Base-by-base conservation (phyloP, 208 protist species). In the Jaenimonas drosophilae region DNA sequence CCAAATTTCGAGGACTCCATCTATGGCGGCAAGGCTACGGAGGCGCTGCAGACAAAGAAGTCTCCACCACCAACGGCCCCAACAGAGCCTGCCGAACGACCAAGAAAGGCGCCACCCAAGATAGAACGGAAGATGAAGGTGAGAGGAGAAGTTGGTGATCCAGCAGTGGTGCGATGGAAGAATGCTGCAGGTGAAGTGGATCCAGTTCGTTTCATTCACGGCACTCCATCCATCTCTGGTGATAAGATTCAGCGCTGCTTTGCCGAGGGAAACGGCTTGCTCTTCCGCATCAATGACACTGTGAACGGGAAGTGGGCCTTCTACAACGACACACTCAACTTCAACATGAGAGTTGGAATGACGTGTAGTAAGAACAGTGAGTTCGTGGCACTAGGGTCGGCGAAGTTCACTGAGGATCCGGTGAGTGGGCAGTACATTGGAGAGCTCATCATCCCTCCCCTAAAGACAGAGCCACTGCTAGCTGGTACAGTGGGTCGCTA, bases 251-350 rank as follows among this genome's bases (percentile, higher is more conserved):
- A 38, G 17, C n/a, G 21, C 4, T 64, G 54, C 41, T 69, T 69
- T 48, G 9, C 46, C 2, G 47, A 84, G 30, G 69, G 71, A n/a
- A 85, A 85, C 45, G 79, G 75, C 1, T 39, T 80, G 1, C 53
- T 89, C 17, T 89, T 84, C 55, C 75, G 79, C 39, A 79, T 89
- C 28, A 69, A 82, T 32, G 82, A 89, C 57, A 59, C 70, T 7
- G 52, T 57, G 12, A 72, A 84, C 49, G 65, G 71, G 38, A 70
- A 64, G 32, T 89, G 79, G 79, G 74, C 75, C 11, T 89, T 75
- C 43, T 82, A 85, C 52, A 89, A 89, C 38, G 75, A 89, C 54
- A 82, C 79, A 7, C 62, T 38, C n/a, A 49, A 74, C 33, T 77
- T 71, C 66, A 55, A 57, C 14, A 79, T 89, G 50, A 17, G 3